Base-by-base conservation (phyloP, 805 yeast species). In the Candida andamanensis region DNA sequence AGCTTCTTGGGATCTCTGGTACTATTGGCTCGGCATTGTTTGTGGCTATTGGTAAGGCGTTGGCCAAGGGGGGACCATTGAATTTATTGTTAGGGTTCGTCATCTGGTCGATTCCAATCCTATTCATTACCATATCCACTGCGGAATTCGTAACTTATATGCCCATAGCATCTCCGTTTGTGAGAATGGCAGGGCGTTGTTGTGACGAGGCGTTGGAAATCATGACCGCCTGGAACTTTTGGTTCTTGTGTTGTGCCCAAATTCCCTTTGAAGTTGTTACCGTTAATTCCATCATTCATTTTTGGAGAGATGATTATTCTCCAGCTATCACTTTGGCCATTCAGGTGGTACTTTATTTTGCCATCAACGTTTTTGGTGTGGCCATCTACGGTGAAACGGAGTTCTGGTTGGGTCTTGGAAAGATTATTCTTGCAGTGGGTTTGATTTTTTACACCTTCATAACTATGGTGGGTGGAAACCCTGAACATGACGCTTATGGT, bases 401-500 rank as follows among this genome's bases (percentile, higher is more conserved):
- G 55, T 86, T 85, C 49, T 78, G 82, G 80, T 59, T 85, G 26
- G 54, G 60, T 14, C 48, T 84, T 17, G 80, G 84, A 29, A 85
- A 85, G 49, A 74, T 85, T 35, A 41, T 84, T 4, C 63, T 85
- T 29, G 86, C 89, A 10, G 52, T 79, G n/a, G 95, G 92, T 2
- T 63, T 85, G 28, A 70, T 85, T 37, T 47, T 80, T 17, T 85
- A 81, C 55, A 83, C 92, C 2, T 80, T 85, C 45, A 52, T 84
- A 33, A 78, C 87, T 5, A 85, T 85, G 94, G 74, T 81, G 22
- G 95, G 95, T 18, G 95, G 95, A 17, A 85, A 85, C 52, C 95
- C 95, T 1, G 54, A 64, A 24, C 76, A 72, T 27, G 73, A 71
- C 40, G 72, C 62, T 4, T 72, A 63, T 46, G 78, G 78, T 1